These are phyloP conservation scores for Clonostachys byssicola DNA, from an alignment of 2,329 filamentous ascomycete species.

Conservation along the genomic window DNA sequence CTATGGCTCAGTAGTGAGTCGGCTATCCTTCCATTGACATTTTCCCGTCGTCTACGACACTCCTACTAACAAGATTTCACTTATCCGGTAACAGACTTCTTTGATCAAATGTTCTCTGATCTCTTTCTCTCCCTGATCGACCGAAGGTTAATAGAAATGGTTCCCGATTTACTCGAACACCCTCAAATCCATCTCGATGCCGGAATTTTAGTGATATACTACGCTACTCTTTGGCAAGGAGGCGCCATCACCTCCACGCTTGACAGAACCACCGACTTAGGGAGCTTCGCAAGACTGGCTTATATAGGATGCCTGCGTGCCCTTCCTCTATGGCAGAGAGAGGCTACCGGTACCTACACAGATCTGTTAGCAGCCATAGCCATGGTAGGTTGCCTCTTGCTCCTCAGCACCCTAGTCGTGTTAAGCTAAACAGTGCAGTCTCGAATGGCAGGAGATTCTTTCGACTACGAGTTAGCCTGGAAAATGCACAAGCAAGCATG, in stretches of 20 bases:
- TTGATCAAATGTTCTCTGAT: constrained; percentile 17
- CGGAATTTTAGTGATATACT: constrained; percentile 20
- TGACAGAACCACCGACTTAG: background rate
- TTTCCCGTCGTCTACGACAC: background rate
- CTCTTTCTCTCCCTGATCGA: constrained; percentile 19
- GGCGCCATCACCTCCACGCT: constrained; percentile 1
- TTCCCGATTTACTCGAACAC: constrained; percentile 18
- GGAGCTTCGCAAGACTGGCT: background rate
- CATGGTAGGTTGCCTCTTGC: constrained; percentile 8
- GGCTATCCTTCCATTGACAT: too few species aligned
- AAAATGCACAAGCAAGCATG: constrained; percentile 19
- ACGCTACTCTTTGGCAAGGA: constrained; percentile 19
- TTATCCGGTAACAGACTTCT: constrained; percentile 12
- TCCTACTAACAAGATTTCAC: too few species aligned
- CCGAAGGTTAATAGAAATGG: constrained; percentile 16
- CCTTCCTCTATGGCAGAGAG: constrained; percentile 18
- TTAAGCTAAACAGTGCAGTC: background rate
- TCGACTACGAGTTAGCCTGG: constrained; percentile 24
- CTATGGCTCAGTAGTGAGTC: too few species aligned
- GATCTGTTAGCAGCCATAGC: constrained; percentile 21
- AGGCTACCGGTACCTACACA: constrained; percentile 19
- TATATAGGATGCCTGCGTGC: constrained; percentile 20
- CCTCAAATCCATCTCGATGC: constrained; percentile 21
- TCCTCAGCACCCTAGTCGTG: background rate
- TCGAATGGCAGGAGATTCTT: constrained; percentile 18